Conservation (phyloP, 2,329 filamentous ascomycete genomes). For the Colletotrichum sojae region DNA sequence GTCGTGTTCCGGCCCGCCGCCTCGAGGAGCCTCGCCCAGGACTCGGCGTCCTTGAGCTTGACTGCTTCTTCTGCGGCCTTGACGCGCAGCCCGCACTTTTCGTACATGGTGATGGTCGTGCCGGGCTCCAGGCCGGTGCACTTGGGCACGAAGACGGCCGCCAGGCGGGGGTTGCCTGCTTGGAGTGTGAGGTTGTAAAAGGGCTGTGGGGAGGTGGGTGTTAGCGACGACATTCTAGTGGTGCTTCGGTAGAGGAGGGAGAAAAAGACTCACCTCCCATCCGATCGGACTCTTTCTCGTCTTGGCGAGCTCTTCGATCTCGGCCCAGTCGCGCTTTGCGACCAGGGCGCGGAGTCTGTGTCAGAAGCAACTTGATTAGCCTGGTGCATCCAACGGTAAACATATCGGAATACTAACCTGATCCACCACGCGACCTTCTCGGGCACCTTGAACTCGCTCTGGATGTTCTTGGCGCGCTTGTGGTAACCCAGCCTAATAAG, state of each 20-base stretch:
- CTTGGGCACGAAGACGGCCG: constrained; percentile 88
- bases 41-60: constrained; percentile 81
- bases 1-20: constrained; percentile 84
- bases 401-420: constrained; percentile 58
- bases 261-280: constrained; percentile 82
- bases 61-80: constrained; percentile 94
- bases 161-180: constrained; percentile 91
- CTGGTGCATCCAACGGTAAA: background rate
- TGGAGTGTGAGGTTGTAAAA: constrained; percentile 92
- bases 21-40: constrained; percentile 80
- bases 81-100: constrained; percentile 91
- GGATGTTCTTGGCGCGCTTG: constrained; percentile 88
- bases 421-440: constrained; percentile 94
- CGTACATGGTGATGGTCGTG: constrained; percentile 90
- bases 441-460: constrained; percentile 91
- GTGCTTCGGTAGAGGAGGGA: too few species aligned
- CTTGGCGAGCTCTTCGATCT: constrained; percentile 88
- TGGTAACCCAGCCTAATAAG: constrained; percentile 86
- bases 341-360: constrained; percentile 86
- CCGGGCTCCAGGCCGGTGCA: constrained; percentile 79
- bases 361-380: constrained; percentile 9
- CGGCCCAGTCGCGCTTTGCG: constrained; percentile 90
- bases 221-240: background rate
- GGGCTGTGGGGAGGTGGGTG: constrained; percentile 66
- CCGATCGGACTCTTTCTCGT: constrained; percentile 91